Evolutionary conservation across 2,329 filamentous ascomycete species (phyloP).

Genomic region (Thielaviopsis ethacetica): DNA sequence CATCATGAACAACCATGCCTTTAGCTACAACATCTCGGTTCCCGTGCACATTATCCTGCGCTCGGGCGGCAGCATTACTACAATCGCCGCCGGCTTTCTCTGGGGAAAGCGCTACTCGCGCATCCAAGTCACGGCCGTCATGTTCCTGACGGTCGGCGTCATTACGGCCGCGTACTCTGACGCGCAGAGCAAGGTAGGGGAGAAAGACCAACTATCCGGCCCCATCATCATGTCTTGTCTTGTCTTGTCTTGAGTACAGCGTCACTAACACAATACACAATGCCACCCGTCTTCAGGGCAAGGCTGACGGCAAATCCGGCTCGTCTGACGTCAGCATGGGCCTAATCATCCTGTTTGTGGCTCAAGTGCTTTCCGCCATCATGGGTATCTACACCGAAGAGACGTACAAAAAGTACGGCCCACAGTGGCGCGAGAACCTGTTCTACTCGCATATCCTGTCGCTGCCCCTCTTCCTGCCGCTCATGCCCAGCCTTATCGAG

Average conservation of each 20-base stretch:
- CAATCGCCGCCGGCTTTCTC: slow-evolving; percentile 76
- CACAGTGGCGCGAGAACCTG: slow-evolving; percentile 86
- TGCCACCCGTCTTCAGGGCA: slow-evolving; percentile 10
- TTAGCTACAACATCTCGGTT: slow-evolving; percentile 91
- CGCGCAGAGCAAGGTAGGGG: slow-evolving; percentile 63
- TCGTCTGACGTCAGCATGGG: slow-evolving; percentile 37
- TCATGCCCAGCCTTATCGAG: slow-evolving; percentile 45
- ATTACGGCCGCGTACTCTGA: slow-evolving; percentile 82
- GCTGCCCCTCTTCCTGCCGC: slow-evolving; percentile 59
- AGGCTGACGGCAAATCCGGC: slow-evolving; percentile 7
- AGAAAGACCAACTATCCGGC: neutral
- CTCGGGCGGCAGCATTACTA: slow-evolving; percentile 89
- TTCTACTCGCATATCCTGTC: slow-evolving; percentile 79
- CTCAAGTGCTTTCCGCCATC: slow-evolving; percentile 77
- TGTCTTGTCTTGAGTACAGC: neutral
- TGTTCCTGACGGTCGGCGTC: slow-evolving; percentile 72
- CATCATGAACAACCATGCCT: slow-evolving; percentile 92
- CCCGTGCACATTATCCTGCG: slow-evolving; percentile 93
- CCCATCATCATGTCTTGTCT: neutral
- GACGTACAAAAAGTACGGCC: slow-evolving; percentile 70
- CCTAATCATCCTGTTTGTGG: slow-evolving; percentile 67
- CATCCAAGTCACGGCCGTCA: slow-evolving; percentile 66
- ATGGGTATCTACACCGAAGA: slow-evolving; percentile 94
- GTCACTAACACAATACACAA: neutral
- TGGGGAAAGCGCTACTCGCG: slow-evolving; percentile 73